phyloP scores from a whole-genome alignment of 2,329 filamentous ascomycete genomes.

The Sphaerostilbella broomeana region DNA sequence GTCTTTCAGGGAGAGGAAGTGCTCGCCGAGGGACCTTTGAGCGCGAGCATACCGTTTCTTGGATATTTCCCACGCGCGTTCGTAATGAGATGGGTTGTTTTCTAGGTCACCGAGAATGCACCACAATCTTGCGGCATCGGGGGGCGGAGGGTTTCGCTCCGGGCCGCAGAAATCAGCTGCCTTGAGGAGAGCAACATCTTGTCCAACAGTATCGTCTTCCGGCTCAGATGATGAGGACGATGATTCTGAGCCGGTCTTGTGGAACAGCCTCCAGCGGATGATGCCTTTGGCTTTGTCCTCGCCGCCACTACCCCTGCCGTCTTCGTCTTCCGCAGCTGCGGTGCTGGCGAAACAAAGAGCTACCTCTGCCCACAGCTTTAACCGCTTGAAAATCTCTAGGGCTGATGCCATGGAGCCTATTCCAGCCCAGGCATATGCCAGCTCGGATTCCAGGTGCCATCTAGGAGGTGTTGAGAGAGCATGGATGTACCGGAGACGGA shows the following conservation, averaged over 20 bases:
- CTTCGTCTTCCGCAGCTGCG: conserved; percentile 51
- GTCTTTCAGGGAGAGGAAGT: conserved; percentile 62
- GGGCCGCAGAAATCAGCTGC: conserved; percentile 51
- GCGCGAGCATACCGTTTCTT: conserved; percentile 75
- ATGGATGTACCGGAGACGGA: conserved; percentile 78
- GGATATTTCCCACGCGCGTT: conserved; percentile 83
- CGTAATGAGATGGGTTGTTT: conserved; percentile 65
- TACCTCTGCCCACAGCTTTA: conserved; percentile 92
- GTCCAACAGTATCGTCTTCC: conserved; percentile 43
- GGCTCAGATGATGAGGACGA: conserved; percentile 29
- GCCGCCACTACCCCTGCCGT: conserved; percentile 47
- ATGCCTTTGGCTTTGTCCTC: conserved; percentile 78
- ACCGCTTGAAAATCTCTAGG: conserved; percentile 88
- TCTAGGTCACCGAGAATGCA: conserved; percentile 93
- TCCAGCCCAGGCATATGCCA: conserved; percentile 86
- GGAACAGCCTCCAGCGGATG: conserved; percentile 72
- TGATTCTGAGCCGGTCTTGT: conserved; percentile 41
- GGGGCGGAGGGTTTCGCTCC: conserved; percentile 61
- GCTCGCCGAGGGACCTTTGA: conserved; percentile 77
- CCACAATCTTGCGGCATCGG: conserved; percentile 80
- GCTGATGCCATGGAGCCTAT: conserved; percentile 84
- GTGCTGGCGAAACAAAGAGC: conserved; percentile 74
- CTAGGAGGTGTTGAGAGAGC: conserved; percentile 75
- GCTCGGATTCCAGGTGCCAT: conserved; percentile 91
- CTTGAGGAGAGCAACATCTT: conserved; percentile 51